phyloP scores from a whole-genome alignment of 305 asterid genomes.

The Fraxinus albicans region DNA sequence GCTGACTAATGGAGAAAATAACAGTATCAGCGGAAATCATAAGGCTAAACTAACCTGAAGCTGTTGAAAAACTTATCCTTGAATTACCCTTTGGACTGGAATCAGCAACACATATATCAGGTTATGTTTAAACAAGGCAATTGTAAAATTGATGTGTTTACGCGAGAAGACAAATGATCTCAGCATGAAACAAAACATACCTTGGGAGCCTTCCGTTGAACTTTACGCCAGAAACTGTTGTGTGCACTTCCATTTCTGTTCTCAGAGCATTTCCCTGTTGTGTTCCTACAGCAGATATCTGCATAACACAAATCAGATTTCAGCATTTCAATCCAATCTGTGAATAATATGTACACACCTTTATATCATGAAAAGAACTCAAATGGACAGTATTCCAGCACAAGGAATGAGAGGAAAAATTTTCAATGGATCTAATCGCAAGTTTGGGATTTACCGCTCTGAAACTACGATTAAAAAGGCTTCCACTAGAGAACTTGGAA shows the following conservation, averaged over 20 bases:
- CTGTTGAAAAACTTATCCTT: constrained; percentile 57
- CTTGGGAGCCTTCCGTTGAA: constrained; percentile 43
- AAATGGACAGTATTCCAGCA: constrained; percentile 12
- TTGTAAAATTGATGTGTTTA: constrained; percentile 8
- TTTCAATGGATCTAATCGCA: constrained; percentile 28
- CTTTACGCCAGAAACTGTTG: constrained; percentile 38
- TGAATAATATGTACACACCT: constrained; percentile 1
- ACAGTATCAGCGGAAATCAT: not conserved
- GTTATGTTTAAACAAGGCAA: constrained; percentile 16
- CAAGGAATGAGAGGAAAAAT: constrained; percentile 7
- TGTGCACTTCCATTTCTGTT: constrained; percentile 39
- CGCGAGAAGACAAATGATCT: not conserved
- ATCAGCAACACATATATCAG: constrained; percentile 5
- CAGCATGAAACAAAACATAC: constrained; percentile 20
- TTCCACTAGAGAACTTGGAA: constrained; percentile 37
- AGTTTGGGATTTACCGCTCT: constrained; percentile 35
- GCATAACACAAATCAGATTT: constrained; percentile 20
- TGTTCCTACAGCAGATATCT: constrained; percentile 41
- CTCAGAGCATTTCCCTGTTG: constrained; percentile 46
- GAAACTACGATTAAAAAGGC: constrained; percentile 24
- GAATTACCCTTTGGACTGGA: constrained; percentile 45
- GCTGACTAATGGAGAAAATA: not conserved
- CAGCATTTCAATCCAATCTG: not conserved
- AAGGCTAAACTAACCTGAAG: constrained; percentile 57
- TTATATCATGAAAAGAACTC: not conserved